Evolutionary conservation across 352 stramenopile species (phyloP).

Genomic region (Phytopythium boreale): DNA sequence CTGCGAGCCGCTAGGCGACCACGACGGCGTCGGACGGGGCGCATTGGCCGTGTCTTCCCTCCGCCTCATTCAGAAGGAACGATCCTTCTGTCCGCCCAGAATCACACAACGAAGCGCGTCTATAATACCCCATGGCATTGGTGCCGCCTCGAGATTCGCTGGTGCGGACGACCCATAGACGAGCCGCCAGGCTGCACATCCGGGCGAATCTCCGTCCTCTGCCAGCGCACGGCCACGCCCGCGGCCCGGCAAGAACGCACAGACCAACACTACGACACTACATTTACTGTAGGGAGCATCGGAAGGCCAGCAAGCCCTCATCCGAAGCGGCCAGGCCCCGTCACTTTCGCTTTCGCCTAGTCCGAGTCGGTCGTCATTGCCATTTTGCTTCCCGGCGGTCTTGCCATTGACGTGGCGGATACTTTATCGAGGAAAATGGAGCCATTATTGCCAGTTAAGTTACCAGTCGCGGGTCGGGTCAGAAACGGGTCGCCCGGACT

Average conservation of each 20-base stretch:
- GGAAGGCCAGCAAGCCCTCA: background rate
- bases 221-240: no score
- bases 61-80: no score
- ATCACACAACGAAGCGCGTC: background rate
- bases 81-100: background rate
- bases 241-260: background rate
- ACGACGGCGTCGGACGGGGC: background rate
- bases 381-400: background rate
- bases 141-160: constrained; percentile 1
- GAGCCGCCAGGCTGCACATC: background rate
- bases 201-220: constrained; percentile 1
- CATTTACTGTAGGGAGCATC: no score
- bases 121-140: background rate
- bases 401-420: background rate
- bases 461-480: no score
- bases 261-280: background rate
- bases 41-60: background rate
- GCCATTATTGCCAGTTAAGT: constrained; percentile 6
- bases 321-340: no score
- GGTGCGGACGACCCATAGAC: background rate
- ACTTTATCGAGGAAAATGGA: constrained; percentile 4
- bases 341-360: background rate
- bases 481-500: background rate
- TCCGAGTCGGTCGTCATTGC: background rate
- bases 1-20: background rate